Evolutionary conservation across 371 early-diverging fungal genomes (phyloP).

Genomic region (Apophysomyces variabilis): DNA sequence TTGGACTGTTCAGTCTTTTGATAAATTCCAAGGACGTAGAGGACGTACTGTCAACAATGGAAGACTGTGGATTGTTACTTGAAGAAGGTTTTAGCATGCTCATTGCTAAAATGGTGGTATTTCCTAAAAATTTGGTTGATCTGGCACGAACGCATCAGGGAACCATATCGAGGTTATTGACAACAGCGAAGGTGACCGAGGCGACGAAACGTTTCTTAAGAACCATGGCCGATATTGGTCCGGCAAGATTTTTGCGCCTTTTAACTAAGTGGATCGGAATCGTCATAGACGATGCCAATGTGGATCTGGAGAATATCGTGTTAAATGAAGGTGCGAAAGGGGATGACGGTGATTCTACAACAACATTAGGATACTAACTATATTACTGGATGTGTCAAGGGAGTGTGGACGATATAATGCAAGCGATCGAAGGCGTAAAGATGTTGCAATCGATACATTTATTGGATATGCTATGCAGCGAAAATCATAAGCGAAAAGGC

Average conservation of each 20-base stretch:
- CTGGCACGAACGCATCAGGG: slow-evolving; percentile 29
- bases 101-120: slow-evolving; percentile 27
- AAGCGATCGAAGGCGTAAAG: slow-evolving; percentile 32
- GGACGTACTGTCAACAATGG: neutral
- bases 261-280: slow-evolving; percentile 18
- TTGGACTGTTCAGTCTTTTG: slow-evolving; percentile 26
- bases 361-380: neutral
- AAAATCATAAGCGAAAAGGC: slow-evolving; percentile 15
- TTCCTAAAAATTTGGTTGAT: slow-evolving; percentile 36
- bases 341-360: too few relatives aligned
- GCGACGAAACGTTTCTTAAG: slow-evolving; percentile 20
- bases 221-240: slow-evolving; percentile 16
- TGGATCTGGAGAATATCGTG: slow-evolving; percentile 38
- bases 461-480: slow-evolving; percentile 30
- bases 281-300: slow-evolving; percentile 13
- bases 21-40: slow-evolving; percentile 6
- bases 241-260: slow-evolving; percentile 11
- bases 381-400: slow-evolving; percentile 2
- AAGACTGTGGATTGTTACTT: slow-evolving; percentile 13
- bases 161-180: slow-evolving; percentile 22
- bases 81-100: slow-evolving; percentile 14
- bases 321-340: slow-evolving; percentile 33
- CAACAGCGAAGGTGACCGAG: slow-evolving; percentile 17
- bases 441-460: slow-evolving; percentile 30
- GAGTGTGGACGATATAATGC: slow-evolving; percentile 26